Conservation (phyloP, 2,329 filamentous ascomycete genomes). For the Ophiostoma himal-ulmi region DNA sequence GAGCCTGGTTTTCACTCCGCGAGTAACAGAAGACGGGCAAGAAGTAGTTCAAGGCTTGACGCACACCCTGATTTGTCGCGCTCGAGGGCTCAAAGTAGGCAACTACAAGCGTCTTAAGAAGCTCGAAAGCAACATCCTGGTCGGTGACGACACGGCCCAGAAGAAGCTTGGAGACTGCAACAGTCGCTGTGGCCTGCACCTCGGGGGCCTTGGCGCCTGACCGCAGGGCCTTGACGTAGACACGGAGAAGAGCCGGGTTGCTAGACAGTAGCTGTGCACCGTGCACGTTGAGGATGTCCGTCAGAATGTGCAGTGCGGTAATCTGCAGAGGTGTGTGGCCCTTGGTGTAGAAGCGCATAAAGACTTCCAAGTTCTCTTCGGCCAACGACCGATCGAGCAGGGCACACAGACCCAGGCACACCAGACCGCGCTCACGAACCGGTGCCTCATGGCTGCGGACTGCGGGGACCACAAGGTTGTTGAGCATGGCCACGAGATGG, state of each 20-base stretch:
- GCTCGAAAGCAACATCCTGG: constrained; percentile 57
- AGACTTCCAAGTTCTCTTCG: constrained; percentile 84
- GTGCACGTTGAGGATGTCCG: constrained; percentile 87
- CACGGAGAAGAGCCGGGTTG: constrained; percentile 68
- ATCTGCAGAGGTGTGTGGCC: constrained; percentile 86
- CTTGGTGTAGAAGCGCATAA: constrained; percentile 93
- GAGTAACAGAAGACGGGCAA: constrained; percentile 91
- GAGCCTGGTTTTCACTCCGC: constrained; percentile 70
- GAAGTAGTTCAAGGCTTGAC: constrained; percentile 89
- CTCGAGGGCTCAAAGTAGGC: constrained; percentile 88
- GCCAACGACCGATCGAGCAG: constrained; percentile 87
- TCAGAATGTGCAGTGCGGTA: constrained; percentile 83
- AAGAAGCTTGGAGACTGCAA: constrained; percentile 79
- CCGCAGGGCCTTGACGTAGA: constrained; percentile 78
- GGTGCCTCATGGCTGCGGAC: constrained; percentile 89
- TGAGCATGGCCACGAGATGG: constrained; percentile 93
- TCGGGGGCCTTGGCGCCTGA: constrained; percentile 60
- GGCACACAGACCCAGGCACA: constrained; percentile 86
- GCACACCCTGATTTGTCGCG: constrained; percentile 69
- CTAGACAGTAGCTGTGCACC: constrained; percentile 67
- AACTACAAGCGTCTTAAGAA: constrained; percentile 79
- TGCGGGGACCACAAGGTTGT: constrained; percentile 91
- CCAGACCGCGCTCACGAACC: constrained; percentile 81
- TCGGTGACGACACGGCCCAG: constrained; percentile 74
- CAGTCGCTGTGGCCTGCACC: constrained; percentile 74